Base-by-base conservation (phyloP, 371 early-diverging fungal genomes). In the Ordospora colligata region DNA sequence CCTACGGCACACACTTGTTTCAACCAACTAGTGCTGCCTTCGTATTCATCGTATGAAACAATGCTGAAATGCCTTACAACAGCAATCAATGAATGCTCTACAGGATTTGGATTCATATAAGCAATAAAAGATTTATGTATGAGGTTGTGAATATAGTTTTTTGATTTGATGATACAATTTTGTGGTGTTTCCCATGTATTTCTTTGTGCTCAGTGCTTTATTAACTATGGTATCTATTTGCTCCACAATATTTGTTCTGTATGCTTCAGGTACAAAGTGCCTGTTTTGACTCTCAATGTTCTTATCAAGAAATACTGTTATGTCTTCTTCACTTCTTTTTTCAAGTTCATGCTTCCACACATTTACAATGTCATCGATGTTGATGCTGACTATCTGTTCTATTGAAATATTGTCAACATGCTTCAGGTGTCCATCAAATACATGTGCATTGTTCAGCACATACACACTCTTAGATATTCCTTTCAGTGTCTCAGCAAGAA, bases 21-120 rank as follows among this genome's bases (percentile, higher is more conserved):
- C 67, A 97, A 97, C 82, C 96, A 96, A 87, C 84, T 97, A 53
- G 97, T 95, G 83, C 80, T 97, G 43, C 97, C 97, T 17, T 88
- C 89, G 76, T 97, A 95, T 80, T 90, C 91, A 40, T 87, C 88
- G 14, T 97, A 95, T 82, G 96, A 96, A 68, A 88, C 88, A 23
- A 85, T 96, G 62, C 87, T 93, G n/a, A 79, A 88, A n/a, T 88
- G 88, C 67, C 79, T 96, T 63, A 84, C 93, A 76, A 87, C 89
- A 46, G 95, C 96, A 1, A 92, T 95, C 27, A 89, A 88, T 42
- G 97, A 95, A 84, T 91, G 94, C 84, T 90, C 89, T 25, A 93
- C 92, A 14, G 97, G 97, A 40, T 93, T 93, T 86, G 92, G 91
- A 42, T 91, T 93, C 53, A 69, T 75, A 12, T 81, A 73, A 69